Percentiles rank a stretch among this genome's conserved stretches.
These are phyloP conservation scores for Podospora australis DNA, from an alignment of 495 filamentous ascomycete genomes.

Conservation along the genomic window DNA sequence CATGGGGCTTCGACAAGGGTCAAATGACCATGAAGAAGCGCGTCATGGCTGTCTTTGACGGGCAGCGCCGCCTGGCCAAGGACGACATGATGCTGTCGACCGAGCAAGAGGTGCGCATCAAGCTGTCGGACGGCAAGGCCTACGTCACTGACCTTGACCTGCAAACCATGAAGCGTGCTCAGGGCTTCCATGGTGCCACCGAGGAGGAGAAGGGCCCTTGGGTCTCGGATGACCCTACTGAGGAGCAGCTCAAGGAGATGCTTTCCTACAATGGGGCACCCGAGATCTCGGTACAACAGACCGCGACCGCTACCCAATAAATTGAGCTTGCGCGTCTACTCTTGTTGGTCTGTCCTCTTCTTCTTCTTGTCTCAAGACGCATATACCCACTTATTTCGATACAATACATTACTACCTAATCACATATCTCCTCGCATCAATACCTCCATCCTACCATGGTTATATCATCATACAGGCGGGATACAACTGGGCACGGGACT, in stretches of 20 bases:
- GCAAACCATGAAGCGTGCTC: constrained; percentile 77
- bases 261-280: constrained; percentile 13
- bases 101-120: constrained; percentile 87
- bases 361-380: too few relatives aligned
- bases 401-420: background rate
- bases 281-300: background rate
- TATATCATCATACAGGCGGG: background rate
- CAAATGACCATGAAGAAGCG: constrained; percentile 98
- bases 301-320: constrained; percentile 8
- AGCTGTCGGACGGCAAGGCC: constrained; percentile 59
- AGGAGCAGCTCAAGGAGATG: constrained; percentile 42
- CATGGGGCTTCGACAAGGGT: constrained; percentile 83
- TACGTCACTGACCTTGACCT: constrained; percentile 95
- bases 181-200: constrained; percentile 69
- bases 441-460: background rate
- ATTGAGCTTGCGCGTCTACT: background rate
- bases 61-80: constrained; percentile 80
- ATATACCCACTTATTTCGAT: background rate
- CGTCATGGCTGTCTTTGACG: constrained; percentile 88
- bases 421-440: background rate
- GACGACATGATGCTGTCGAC: constrained; percentile 99
- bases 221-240: constrained; percentile 50
- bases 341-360: too few relatives aligned
- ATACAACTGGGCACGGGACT: background rate
- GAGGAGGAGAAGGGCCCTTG: constrained; percentile 81